Percentiles rank a stretch among this genome's conserved stretches.
Evolutionary conservation across 176 grass and related monocot genomes (phyloP).

Genomic region (sorghum (Sorghum bicolor)): DNA sequence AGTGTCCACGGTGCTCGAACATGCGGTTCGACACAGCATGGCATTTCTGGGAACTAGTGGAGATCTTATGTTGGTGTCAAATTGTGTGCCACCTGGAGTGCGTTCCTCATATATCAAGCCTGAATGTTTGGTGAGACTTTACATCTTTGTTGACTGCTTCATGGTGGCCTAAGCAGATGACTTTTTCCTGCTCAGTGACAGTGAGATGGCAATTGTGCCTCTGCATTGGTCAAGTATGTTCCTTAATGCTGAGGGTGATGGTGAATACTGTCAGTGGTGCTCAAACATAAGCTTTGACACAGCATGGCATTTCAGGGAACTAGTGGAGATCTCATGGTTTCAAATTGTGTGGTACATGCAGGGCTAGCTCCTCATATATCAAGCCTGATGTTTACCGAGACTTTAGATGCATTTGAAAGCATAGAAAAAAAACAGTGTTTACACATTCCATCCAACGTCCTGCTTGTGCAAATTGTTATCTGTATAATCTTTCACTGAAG

Average conservation of each 20-base stretch:
- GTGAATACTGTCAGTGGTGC: not conserved
- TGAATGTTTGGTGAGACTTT: slow-evolving; percentile 27
- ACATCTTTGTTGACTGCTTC: not conserved
- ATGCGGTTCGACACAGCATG: slow-evolving; percentile 1
- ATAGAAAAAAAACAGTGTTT: not conserved
- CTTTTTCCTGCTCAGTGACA: not conserved
- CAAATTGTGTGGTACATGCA: slow-evolving; percentile 13
- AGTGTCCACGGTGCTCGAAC: not conserved
- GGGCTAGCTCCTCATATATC: slow-evolving; percentile 6
- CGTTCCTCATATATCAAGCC: not conserved
- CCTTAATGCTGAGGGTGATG: not conserved
- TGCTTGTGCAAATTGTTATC: slow-evolving; percentile 14
- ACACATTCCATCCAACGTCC: slow-evolving; percentile 22
- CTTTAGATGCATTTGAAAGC: slow-evolving; percentile 30
- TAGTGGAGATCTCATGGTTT: not conserved
- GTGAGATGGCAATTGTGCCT: not conserved
- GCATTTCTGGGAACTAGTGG: not conserved
- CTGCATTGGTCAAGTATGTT: slow-evolving; percentile 7
- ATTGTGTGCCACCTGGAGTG: slow-evolving; percentile 3
- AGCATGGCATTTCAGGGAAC: not conserved
- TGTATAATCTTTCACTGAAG: slow-evolving; percentile 22
- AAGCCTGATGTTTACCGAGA: slow-evolving; percentile 16
- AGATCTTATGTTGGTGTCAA: not conserved
- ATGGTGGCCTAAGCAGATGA: slow-evolving; percentile 1
- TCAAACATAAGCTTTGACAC: not conserved